Base-by-base conservation (phyloP, 2,329 filamentous ascomycete species). In the Cyanodermella asteris region DNA sequence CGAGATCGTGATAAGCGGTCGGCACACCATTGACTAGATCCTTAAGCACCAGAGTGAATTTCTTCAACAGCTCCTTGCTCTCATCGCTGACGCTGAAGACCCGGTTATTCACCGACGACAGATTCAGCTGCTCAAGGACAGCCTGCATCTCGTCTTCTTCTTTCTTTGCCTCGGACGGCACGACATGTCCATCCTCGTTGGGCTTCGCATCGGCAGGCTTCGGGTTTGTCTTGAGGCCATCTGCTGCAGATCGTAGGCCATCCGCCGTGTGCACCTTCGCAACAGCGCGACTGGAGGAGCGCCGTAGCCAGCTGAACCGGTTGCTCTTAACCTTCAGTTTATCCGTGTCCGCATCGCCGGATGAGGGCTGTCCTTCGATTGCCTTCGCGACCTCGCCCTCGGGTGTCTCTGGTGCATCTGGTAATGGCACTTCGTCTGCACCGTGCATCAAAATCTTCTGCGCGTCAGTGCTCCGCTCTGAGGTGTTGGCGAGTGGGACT, bases 21-120 rank as follows among this genome's bases (percentile, higher is more conserved):
- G 87, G 87, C 2, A 80, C 87, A 32, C 87, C 87, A 43, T 81
- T 82, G 39, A 87, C 66, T 10, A 93, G 64, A 44, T 97, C 87
- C 44, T 84, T 87, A 42, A 97, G 74, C 17, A 93, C 72, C 28
- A 81, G 59, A 2, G 80, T 90, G 58, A 97, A 97, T 20, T 72
- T 68, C 27, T 69, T 64, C 25, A 91, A 64, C 16, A 91, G 61
- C 34, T 78, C 72, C 32, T 80, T 70, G 0, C 78, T 84, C 38
- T 91, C 81, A 30, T 68, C 64, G n/a, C 76, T 77, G 29, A 91
- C 63, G 8, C 72, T 72, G 46, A 93, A 77, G 31, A 77, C 77
- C 29, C 71, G 72, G 52, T 90, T 87, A 55, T 91, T 82, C 35
- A 73, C 64, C 5, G 77, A 75, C 5, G 74, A 66, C 16, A 91